Evolutionary conservation across 768 basidiomycete species (phyloP).

Genomic region (Pleurotus citrinopileatus): DNA sequence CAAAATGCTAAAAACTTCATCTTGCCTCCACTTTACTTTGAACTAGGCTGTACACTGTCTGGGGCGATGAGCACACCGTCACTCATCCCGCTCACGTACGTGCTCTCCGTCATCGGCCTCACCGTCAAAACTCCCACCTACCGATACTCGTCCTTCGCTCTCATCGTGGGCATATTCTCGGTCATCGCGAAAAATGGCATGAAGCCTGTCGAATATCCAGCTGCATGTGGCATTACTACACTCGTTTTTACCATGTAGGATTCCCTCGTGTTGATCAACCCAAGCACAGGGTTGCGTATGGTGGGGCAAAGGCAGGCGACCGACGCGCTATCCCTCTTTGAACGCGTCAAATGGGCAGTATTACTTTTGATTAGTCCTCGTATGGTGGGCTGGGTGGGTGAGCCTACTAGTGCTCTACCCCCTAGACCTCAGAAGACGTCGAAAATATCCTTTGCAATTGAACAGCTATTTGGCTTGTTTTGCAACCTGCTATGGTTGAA

Average conservation of each 20-base stretch:
- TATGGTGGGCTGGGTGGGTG: slow-evolving; percentile 33
- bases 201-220: not conserved
- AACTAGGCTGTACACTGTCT: too few relatives aligned
- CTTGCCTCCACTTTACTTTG: too few relatives aligned
- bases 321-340: slow-evolving; percentile 12
- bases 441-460: not conserved
- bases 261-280: slow-evolving; percentile 24
- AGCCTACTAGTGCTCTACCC: slow-evolving; percentile 18
- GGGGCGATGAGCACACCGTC: not conserved
- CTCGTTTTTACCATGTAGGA: slow-evolving; percentile 26
- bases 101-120: not conserved
- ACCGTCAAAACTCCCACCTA: not conserved
- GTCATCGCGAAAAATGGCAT: not conserved
- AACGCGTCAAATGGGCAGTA: slow-evolving; percentile 27
- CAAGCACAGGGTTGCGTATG: slow-evolving; percentile 20
- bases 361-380: slow-evolving; percentile 28
- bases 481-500: not conserved
- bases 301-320: slow-evolving; percentile 15
- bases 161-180: not conserved
- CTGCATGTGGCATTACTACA: not conserved
- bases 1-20: not conserved
- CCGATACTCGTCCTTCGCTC: not conserved
- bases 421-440: slow-evolving; percentile 9
- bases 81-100: not conserved
- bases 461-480: not conserved